Evolutionary conservation across 129 eudicot species (phyloP), one percentile per base, ranked within the genome.

Genomic region (Centrapalus pauciflorus): DNA sequence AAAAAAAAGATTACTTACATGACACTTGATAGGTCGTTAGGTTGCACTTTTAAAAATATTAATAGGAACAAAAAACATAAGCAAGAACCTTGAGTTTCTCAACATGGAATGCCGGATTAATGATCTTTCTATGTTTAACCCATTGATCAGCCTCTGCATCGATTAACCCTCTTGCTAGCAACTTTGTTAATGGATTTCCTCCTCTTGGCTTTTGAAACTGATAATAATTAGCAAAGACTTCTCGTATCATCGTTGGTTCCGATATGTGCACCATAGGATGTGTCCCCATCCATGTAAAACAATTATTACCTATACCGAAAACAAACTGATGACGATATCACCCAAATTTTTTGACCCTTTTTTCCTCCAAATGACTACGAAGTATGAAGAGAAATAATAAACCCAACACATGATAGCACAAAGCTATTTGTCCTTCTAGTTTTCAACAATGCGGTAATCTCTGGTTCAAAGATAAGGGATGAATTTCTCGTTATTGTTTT

Each of bases 61-160:
- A n/a, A n/a, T n/a, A 64, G 35, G 45, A 35, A 35, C 38, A 2
- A 34, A 26, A 20, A 10, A 5, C n/a, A 55, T 11, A 10, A 27
- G 67, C 24, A 41, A 49, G 29, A 55, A 75, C 84, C 87, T 82
- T 82, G 43, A 82, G 58, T 61, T 79, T 82, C 55, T 74, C 87
- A 0, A 65, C 27, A 34, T 82, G 81, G 30, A 78, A 77, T 38
- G 83, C 87, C 0, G 87, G 84, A 20, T 71, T 75, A 37, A 82
- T 70, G 57, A 82, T 65, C 56, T 54, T 82, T 67, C 81, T 69
- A 41, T 82, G 87, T 55, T 78, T 70, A 28, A 66, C 55, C 87
- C 87, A 72, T 70, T 78, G 61, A 27, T 76, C 80, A 4, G 68
- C 66, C n/a, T 76, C 75, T 2, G 45, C 14, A 5, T 19, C 34